Base-by-base conservation (phyloP, 257 asterid species). In the Solanum commersonii region DNA sequence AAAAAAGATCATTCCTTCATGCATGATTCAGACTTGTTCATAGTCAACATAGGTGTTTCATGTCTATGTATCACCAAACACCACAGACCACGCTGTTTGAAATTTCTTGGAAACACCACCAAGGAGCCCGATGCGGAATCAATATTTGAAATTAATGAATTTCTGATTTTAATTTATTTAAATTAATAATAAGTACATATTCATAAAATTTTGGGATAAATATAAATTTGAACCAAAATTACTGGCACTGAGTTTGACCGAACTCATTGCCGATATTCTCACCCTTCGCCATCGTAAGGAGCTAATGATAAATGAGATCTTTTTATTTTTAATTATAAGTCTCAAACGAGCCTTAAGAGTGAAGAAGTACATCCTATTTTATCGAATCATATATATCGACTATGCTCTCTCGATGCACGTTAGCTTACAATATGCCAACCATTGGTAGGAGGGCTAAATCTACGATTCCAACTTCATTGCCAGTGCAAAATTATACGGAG, bases 81-180 rank as follows among this genome's bases (percentile, higher is more conserved):
- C 52, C 38, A 40, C 42, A 27, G 94, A 93, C 90, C 96, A 90
- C 93, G 85, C 76, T 2, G 15, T 88, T 91, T 89, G 95, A 91
- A 91, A 88, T 84, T 89, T 88, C 78, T n/a, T 10, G 59, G 72
- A 25, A 35, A 40, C 67, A 42, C 23, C 13, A 34, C n/a, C 6
- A 84, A 46, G 3, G 25, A 42, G 10, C 4, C n/a, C 0, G 20
- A 3, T 18, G 0, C n/a, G 3, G 1, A 29, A 2, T 16, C 2
- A 5, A 0, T 25, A 67, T 31, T 70, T 31, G 0, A 70, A 70
- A 16, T 10, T 72, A 23, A 18, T 76, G 3, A 70, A 7, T 23
- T 76, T 8, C 0, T 11, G 0, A 10, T 10, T 37, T 76, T 37
- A 22, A 76, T 40, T 37, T 74, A 20, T 74, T 74, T n/a, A 67